Evolutionary conservation across 805 yeast species (phyloP).

Genomic region (Suhomyces emberorum): DNA sequence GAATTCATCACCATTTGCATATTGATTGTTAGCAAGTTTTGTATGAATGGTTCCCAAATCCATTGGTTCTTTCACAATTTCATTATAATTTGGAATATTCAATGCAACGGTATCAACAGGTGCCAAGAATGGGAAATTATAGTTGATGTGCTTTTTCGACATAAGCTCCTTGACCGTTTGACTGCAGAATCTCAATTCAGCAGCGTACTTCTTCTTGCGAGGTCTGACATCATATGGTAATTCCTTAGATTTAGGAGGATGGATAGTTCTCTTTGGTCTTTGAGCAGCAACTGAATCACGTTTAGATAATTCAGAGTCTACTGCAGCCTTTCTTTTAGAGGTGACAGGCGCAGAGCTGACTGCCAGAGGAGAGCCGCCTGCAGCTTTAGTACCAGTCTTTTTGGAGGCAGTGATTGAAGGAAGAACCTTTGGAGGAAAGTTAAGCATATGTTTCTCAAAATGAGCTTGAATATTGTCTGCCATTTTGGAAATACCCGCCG

Average conservation of each 20-base stretch:
- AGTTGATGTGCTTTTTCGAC: slow-evolving; percentile 78
- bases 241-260: slow-evolving; percentile 94
- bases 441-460: slow-evolving; percentile 88
- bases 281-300: slow-evolving; percentile 74
- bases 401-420: slow-evolving; percentile 5
- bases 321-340: slow-evolving; percentile 41
- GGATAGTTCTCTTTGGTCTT: slow-evolving; percentile 92
- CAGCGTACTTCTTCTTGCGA: slow-evolving; percentile 83
- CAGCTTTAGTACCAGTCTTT: slow-evolving; percentile 9
- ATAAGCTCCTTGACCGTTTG: slow-evolving; percentile 77
- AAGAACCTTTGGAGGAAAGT: slow-evolving; percentile 69
- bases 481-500: slow-evolving; percentile 84
- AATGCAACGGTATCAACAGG: slow-evolving; percentile 96
- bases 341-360: slow-evolving; percentile 21
- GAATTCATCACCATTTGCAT: slow-evolving; percentile 85
- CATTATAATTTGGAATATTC: slow-evolving; percentile 86
- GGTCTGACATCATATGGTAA: slow-evolving; percentile 90
- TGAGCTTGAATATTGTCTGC: slow-evolving; percentile 86
- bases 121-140: slow-evolving; percentile 84
- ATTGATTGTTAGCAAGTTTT: slow-evolving; percentile 80
- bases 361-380: slow-evolving; percentile 11
- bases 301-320: slow-evolving; percentile 31
- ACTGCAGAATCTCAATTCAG: slow-evolving; percentile 83
- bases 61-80: slow-evolving; percentile 89
- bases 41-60: slow-evolving; percentile 82